Evolutionary conservation across 2,329 filamentous ascomycete species (phyloP), one percentile per base, ranked within the genome.

Genomic region (Daldinia sp.): DNA sequence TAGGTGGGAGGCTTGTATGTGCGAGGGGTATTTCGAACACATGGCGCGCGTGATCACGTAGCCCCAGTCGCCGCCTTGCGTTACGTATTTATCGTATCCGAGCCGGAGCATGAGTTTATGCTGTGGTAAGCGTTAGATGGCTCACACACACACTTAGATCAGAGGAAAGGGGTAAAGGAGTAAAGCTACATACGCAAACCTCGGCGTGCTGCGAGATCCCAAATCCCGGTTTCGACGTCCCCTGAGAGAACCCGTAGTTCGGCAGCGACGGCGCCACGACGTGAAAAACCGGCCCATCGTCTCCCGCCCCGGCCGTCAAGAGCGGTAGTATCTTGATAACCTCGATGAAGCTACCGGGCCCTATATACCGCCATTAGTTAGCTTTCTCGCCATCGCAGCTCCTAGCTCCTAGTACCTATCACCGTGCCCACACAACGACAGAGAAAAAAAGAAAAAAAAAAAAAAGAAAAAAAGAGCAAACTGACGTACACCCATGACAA

Each of bases 11-110:
- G 84, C 86, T 62, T 82, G 78, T 59, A 83, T 81, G 60, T 82
- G 76, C 2, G 81, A 63, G 0, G 87, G 86, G 68, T 89, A 91
- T 2, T 82, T 74, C 1, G 82, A 68, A 0, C 84, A 85, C 61
- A 92, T 84, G 4, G 81, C 75, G 1, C 89, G 83, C 1, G 87
- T 88, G 66, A 92, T 83, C 68, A 81, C 79, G 73, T 82, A 88
- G 10, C 89, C 90, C 88, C 88, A 91, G 71, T 92, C 89, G 30
- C 90, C 90, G 54, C 85, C 87, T 75, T 89, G 83, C 1, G 78
- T 80, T 3, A 76, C 80, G 64, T 87, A 90, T 73, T 85, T 76
- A 0, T 79, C 61, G 73, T 90, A 90, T 0, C 85, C 85, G 3
- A 90, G 80, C 2, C 79, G 77, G 10, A 81, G 74, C 87, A 90